phyloP scores from a whole-genome alignment of 116 monocot genomes.

The Posidonia oceanica region DNA sequence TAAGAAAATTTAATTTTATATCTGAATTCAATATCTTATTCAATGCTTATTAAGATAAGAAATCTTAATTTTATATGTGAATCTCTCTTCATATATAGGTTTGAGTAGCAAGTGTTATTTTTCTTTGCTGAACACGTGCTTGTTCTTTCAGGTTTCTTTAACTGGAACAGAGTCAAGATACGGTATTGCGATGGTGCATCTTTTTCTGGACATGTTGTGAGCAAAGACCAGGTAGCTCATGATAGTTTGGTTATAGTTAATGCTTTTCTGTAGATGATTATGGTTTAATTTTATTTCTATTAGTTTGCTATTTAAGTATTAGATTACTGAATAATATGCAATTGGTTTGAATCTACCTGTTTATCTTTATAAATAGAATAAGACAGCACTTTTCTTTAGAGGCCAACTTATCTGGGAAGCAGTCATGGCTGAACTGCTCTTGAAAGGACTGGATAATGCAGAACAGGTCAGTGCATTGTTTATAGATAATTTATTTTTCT shows the following conservation, averaged over 20 bases:
- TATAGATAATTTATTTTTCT: too few species aligned
- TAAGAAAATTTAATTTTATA: not conserved
- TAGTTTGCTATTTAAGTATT: not conserved
- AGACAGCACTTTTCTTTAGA: conserved; percentile 58
- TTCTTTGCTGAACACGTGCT: not conserved
- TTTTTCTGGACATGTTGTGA: conserved; percentile 48
- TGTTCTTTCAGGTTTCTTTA: conserved; percentile 64
- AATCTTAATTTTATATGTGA: not conserved
- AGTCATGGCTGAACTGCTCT: conserved; percentile 58
- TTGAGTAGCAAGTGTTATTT: not conserved
- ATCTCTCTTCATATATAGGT: not conserved
- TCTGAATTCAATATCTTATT: not conserved
- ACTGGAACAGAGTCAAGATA: conserved; percentile 90
- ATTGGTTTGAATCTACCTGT: not conserved
- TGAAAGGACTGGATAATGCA: conserved; percentile 52
- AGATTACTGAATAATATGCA: not conserved
- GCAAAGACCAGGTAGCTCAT: conserved; percentile 29
- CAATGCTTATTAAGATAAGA: too few species aligned
- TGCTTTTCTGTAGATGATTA: not conserved
- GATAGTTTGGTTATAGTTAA: not conserved
- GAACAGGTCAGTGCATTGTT: conserved; percentile 45
- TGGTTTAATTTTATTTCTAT: not conserved
- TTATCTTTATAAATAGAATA: conserved; percentile 26
- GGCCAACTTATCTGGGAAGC: conserved; percentile 80
- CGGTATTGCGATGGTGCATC: conserved; percentile 94